Conservation (phyloP, 2,329 filamentous ascomycete genomes). For the Diaporthe sp. region DNA sequence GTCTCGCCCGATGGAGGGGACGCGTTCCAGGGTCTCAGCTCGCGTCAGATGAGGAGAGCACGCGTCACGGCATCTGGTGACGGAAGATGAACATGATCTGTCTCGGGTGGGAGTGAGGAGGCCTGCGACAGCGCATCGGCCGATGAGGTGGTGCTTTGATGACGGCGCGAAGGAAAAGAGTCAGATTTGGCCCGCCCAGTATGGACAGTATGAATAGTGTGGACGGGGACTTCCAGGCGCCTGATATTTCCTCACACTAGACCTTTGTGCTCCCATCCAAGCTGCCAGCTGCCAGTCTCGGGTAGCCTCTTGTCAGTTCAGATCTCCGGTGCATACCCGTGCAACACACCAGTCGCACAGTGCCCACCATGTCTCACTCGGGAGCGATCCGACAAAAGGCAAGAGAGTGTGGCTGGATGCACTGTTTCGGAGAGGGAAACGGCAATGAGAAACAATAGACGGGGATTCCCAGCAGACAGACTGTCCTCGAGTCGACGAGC, state of each 20-base stretch:
- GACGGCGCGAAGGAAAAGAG: neutral
- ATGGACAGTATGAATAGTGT: neutral
- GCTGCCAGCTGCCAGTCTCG: constrained; percentile 32
- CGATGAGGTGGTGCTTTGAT: constrained; percentile 4
- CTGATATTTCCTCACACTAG: neutral
- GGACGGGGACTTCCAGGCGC: constrained; percentile 8
- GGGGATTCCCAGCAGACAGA: neutral
- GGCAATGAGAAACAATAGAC: constrained; percentile 4
- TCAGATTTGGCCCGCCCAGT: neutral
- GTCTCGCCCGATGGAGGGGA: neutral
- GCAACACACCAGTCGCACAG: constrained; percentile 29
- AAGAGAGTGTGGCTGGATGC: constrained; percentile 26
- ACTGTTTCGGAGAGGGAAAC: constrained; percentile 25
- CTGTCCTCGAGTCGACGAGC: neutral
- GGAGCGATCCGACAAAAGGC: constrained; percentile 25
- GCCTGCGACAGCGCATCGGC: constrained; percentile 7
- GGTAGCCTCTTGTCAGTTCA: constrained; percentile 37
- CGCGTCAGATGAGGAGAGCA: constrained; percentile 31
- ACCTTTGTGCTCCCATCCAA: constrained; percentile 8
- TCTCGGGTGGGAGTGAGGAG: constrained; percentile 3
- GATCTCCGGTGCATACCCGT: constrained; percentile 33
- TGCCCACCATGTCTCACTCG: constrained; percentile 25
- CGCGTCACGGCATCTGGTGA: neutral
- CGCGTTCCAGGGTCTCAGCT: constrained; percentile 28
- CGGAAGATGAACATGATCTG: neutral